Evolutionary conservation across 306 rosid genomes (phyloP).

Genomic region (Mucuna pruriens): DNA sequence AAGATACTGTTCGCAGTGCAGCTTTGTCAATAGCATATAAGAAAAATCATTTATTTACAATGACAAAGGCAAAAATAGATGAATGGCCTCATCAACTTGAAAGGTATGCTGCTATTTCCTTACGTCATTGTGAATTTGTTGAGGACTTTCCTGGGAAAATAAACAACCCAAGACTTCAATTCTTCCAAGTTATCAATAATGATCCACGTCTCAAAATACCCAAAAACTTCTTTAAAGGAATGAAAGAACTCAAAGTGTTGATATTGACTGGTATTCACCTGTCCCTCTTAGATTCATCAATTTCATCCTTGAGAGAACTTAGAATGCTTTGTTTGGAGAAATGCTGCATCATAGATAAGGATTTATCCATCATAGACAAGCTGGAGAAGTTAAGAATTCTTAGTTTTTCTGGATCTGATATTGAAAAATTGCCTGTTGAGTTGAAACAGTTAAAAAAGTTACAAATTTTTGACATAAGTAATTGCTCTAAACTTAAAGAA

Average conservation of each 20-base stretch:
- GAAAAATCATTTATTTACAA: not conserved
- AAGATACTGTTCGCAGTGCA: not conserved
- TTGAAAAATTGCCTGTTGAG: slow-evolving; percentile 37
- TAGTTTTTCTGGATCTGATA: slow-evolving; percentile 39
- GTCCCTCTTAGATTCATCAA: not conserved
- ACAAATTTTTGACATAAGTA: slow-evolving; percentile 44
- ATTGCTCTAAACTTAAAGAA: slow-evolving; percentile 43
- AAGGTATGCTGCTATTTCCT: slow-evolving; percentile 30
- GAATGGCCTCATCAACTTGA: slow-evolving; percentile 38
- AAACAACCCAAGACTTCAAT: not conserved
- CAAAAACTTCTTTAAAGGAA: not conserved
- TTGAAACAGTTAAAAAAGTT: slow-evolving; percentile 44
- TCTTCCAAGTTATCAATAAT: slow-evolving; percentile 7
- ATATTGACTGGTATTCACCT: slow-evolving; percentile 4
- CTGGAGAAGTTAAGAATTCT: slow-evolving; percentile 51
- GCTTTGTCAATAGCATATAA: slow-evolving; percentile 30
- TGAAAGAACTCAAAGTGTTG: slow-evolving; percentile 36
- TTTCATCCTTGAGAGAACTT: slow-evolving; percentile 23
- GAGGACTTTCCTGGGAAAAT: not conserved
- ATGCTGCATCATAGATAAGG: slow-evolving; percentile 36
- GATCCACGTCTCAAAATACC: slow-evolving; percentile 25
- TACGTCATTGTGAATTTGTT: slow-evolving; percentile 4
- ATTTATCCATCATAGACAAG: slow-evolving; percentile 39
- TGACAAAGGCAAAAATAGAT: not conserved
- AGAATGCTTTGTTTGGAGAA: slow-evolving; percentile 42